Conservation (phyloP, 208 protist genomes). For the Leptomonas pyrrhocoris region DNA sequence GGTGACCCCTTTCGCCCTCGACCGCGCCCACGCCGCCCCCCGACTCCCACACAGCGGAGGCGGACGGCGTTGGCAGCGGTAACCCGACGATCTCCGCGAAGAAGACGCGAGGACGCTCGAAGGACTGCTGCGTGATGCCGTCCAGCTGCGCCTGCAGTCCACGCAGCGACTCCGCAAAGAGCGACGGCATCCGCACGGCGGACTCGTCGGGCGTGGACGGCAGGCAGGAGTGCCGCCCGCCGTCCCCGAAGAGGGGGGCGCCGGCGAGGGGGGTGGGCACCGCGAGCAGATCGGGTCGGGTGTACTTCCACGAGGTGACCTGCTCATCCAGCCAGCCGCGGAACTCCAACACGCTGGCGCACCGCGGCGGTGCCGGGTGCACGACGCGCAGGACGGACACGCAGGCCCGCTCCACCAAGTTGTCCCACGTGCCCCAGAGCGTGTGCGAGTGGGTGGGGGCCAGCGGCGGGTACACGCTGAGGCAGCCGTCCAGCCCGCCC, state of each 20-base stretch:
- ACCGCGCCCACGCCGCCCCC: neutral
- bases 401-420: slow-evolving; percentile 72
- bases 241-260: neutral
- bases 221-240: slow-evolving; percentile 4
- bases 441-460: slow-evolving; percentile 89
- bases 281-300: slow-evolving; percentile 33
- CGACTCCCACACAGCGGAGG: neutral
- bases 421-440: slow-evolving; percentile 92
- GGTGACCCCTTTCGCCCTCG: neutral
- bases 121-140: slow-evolving; percentile 75
- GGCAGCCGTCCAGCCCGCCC: slow-evolving; percentile 86
- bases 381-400: slow-evolving; percentile 62
- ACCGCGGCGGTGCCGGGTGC: slow-evolving; percentile 56
- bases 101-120: slow-evolving; percentile 35
- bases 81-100: slow-evolving; percentile 20
- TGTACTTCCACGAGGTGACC: slow-evolving; percentile 74
- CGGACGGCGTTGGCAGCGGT: neutral
- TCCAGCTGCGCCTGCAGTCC: slow-evolving; percentile 66
- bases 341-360: slow-evolving; percentile 70
- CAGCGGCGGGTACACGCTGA: slow-evolving; percentile 94
- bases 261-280: neutral
- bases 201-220: slow-evolving; percentile 34
- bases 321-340: slow-evolving; percentile 80
- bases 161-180: slow-evolving; percentile 77
- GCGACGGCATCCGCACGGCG: slow-evolving; percentile 60